Conservation (phyloP, 805 yeast genomes). For the Teunomyces aglyptinius region DNA sequence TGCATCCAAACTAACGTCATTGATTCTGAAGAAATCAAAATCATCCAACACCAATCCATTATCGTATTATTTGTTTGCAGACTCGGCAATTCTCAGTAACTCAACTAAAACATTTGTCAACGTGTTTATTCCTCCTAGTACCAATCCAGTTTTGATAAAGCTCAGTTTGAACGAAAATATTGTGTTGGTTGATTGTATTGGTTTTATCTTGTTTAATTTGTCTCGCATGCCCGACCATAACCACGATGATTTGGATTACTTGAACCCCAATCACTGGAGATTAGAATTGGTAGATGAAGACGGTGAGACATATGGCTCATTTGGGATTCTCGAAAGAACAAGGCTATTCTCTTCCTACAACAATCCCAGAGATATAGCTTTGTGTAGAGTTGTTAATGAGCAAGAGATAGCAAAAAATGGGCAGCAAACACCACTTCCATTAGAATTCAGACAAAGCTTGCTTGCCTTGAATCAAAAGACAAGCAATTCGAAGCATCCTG, state of each 20-base stretch:
- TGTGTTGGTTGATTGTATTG: slow-evolving; percentile 40
- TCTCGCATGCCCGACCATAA: slow-evolving; percentile 20
- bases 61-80: slow-evolving; percentile 40
- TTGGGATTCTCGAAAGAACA: slow-evolving; percentile 79
- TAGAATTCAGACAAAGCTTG: slow-evolving; percentile 25
- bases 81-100: slow-evolving; percentile 17
- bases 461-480: slow-evolving; percentile 2
- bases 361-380: slow-evolving; percentile 73
- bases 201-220: slow-evolving; percentile 33
- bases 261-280: slow-evolving; percentile 70
- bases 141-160: slow-evolving; percentile 21
- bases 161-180: slow-evolving; percentile 26
- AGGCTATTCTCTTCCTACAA: slow-evolving; percentile 68
- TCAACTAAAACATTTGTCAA: slow-evolving; percentile 15
- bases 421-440: slow-evolving; percentile 52
- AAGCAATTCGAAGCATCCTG: neutral
- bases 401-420: slow-evolving; percentile 48
- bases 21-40: slow-evolving; percentile 39
- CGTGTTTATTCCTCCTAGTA: slow-evolving; percentile 36
- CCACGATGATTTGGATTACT: slow-evolving; percentile 14
- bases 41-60: slow-evolving; percentile 44
- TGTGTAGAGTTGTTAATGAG: slow-evolving; percentile 56
- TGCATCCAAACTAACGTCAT: slow-evolving; percentile 39
- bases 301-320: slow-evolving; percentile 88
- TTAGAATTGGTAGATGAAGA: slow-evolving; percentile 88